Base-by-base conservation (phyloP, 192 early-diverging fungal genomes). In the Spizellomyces punctatus region DNA sequence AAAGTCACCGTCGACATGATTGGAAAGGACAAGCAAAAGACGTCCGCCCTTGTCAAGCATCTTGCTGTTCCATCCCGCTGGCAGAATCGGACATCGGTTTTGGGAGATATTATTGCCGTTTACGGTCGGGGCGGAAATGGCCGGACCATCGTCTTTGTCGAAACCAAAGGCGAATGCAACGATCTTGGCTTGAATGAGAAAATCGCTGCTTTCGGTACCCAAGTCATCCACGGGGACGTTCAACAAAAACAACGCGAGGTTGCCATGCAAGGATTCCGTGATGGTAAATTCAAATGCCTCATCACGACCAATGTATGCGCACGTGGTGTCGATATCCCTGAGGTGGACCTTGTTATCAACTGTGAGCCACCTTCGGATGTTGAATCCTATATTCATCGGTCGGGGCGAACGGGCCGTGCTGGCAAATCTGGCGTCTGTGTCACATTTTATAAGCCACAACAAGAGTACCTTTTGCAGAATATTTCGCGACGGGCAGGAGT, bases 321-420 rank as follows among this genome's bases (percentile, higher is more conserved):
- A 41, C 93, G 96, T 80, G 96, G 96, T 72, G 85, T 97, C 67
- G 95, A 97, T 85, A 96, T 98, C 72, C 94, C 94, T 49, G 91
- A 95, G 82, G 94, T 97, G 57, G 96, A 97, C 85, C 81, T 98
- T 46, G 96, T 98, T 19, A 93, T 98, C 84, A 97, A 98, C 82
- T 90, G 90, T 72, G 94, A 97, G 71, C 95, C 95, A 54, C 95
- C 95, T 65, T 87, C 88, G 77, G 95, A 98, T 77, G 81, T 95
- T 19, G 95, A 98, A 75, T 88, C 91, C 21, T 98, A 98, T 76
- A 93, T 98, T 55, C 96, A 98, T 82, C 90, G 96, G 62, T 93
- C 92, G 52, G 96, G 96, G 17, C 89, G 96, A 77, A 97, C 95
- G 2, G 96, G 95, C 46, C 93, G 96, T 78, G 94, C 94, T 52